Conservation (phyloP, 495 filamentous ascomycete genomes). For the Lasiosphaeria hispida region DNA sequence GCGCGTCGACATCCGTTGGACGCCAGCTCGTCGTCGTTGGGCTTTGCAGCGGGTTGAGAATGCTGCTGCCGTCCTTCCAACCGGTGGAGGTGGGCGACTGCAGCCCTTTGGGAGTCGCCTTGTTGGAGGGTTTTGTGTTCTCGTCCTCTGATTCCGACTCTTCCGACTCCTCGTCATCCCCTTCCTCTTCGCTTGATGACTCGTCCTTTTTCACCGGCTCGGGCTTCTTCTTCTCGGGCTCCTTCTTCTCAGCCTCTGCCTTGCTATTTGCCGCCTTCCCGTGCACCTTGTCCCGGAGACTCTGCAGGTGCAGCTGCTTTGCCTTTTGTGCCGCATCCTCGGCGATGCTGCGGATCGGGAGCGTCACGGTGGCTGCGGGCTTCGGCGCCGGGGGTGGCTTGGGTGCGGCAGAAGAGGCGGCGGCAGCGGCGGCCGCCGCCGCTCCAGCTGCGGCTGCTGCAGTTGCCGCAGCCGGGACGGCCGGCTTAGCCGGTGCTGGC, state of each 20-base stretch:
- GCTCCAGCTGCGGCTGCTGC: constrained; percentile 34
- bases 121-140: background rate
- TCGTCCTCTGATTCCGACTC: background rate
- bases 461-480: constrained; percentile 33
- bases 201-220: constrained; percentile 2
- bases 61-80: constrained; percentile 25
- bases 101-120: constrained; percentile 17
- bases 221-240: constrained; percentile 8
- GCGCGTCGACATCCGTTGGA: constrained; percentile 36
- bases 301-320: constrained; percentile 47
- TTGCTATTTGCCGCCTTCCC: constrained; percentile 25
- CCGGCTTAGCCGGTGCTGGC: constrained; percentile 26
- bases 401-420: constrained; percentile 30
- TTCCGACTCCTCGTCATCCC: background rate
- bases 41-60: constrained; percentile 38
- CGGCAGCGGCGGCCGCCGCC: constrained; percentile 39
- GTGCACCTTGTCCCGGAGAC: constrained; percentile 37
- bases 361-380: constrained; percentile 30
- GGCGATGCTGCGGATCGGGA: constrained; percentile 63
- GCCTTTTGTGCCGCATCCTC: constrained; percentile 68
- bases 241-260: background rate
- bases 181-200: constrained; percentile 1
- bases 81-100: constrained; percentile 39
- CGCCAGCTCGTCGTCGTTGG: constrained; percentile 47
- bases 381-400: constrained; percentile 17